A percentile compares a stretch with the other conserved stretches of the same genome.
Conservation (phyloP, 257 asterid species). For the Cordia subcordata region DNA sequence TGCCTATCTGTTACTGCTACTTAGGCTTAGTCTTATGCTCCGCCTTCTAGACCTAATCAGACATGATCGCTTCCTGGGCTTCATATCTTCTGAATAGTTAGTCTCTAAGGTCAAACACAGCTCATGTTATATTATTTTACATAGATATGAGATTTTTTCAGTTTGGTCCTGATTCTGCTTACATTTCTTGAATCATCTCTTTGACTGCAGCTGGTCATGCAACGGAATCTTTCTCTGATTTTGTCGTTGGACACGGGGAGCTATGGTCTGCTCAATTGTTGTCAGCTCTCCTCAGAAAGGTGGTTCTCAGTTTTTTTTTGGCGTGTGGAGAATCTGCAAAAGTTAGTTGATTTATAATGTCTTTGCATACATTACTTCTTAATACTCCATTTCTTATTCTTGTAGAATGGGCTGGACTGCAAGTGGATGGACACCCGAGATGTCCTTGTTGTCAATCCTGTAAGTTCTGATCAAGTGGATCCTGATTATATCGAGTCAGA, state of each 20-base stretch:
- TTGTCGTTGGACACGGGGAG: slow-evolving; percentile 98
- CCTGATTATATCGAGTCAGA: slow-evolving; percentile 85
- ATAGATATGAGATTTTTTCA: no score
- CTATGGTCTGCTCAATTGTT: slow-evolving; percentile 92
- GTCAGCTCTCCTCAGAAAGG: slow-evolving; percentile 80
- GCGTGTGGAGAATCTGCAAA: no score
- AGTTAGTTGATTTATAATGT: background rate
- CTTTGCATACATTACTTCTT: background rate
- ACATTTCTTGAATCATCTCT: background rate
- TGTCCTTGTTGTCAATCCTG: slow-evolving; percentile 84
- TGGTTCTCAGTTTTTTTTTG: slow-evolving; percentile 16
- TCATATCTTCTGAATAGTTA: no score
- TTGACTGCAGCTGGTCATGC: slow-evolving; percentile 90
- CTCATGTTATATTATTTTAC: no score
- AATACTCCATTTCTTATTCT: slow-evolving; percentile 14
- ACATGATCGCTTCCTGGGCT: no score
- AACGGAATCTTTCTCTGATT: slow-evolving; percentile 95
- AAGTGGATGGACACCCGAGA: slow-evolving; percentile 96
- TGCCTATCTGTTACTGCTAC: no score
- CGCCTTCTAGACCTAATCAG: no score
- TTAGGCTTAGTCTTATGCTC: no score
- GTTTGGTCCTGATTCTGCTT: no score
- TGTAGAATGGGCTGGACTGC: slow-evolving; percentile 72
- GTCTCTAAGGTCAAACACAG: no score
- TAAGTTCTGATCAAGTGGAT: slow-evolving; percentile 85